Conservation (phyloP, 2,329 filamentous ascomycete species). For the Nothophoma quercina region DNA sequence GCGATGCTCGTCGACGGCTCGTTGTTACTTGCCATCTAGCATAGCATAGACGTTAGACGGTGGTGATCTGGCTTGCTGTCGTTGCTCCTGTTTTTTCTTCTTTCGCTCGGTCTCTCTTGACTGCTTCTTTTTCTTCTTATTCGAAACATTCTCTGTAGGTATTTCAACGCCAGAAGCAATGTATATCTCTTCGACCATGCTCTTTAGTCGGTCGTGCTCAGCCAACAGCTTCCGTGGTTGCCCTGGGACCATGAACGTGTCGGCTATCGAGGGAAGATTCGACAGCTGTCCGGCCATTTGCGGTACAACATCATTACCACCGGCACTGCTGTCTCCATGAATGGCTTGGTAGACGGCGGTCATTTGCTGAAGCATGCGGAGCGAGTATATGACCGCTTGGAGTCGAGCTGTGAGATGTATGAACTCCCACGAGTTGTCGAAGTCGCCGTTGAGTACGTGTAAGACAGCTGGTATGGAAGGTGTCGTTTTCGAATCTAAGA, state of each 20-base stretch:
- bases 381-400: conserved; percentile 54
- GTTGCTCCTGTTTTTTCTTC: conserved; percentile 29
- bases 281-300: conserved; percentile 27
- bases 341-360: conserved; percentile 31
- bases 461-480: conserved; percentile 25
- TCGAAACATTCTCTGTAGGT: conserved; percentile 23
- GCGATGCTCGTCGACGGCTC: no score
- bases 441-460: conserved; percentile 38
- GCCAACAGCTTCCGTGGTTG: conserved; percentile 23
- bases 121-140: conserved; percentile 36
- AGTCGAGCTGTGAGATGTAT: conserved; percentile 52
- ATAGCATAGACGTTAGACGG: conserved; percentile 8
- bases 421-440: conserved; percentile 47
- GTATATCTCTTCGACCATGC: conserved; percentile 40
- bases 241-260: conserved; percentile 37
- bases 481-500: conserved; percentile 30
- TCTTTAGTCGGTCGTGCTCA: conserved; percentile 25
- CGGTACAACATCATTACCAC: not conserved
- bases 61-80: conserved; percentile 10
- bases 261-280: conserved; percentile 33
- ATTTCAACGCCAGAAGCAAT: conserved; percentile 31
- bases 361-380: conserved; percentile 53
- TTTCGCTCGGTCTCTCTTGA: conserved; percentile 39
- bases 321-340: not conserved
- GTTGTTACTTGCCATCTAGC: conserved; percentile 1